Percentiles rank a stretch among this genome's conserved stretches.
Conservation (phyloP, 441 rosid species). For the Eruca vesicaria region DNA sequence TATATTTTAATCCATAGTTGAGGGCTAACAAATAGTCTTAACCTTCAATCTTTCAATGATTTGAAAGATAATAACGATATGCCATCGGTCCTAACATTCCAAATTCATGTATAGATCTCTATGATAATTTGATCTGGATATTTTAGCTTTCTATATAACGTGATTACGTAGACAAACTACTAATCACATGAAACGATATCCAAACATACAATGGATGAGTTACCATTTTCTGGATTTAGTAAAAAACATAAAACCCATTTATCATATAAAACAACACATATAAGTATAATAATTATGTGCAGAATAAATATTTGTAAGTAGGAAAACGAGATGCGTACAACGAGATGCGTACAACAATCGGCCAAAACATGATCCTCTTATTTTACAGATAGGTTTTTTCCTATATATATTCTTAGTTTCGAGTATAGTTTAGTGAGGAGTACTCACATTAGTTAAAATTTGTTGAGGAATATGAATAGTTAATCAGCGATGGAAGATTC, state of each 20-base stretch:
- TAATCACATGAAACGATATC: neutral
- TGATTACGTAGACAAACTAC: neutral
- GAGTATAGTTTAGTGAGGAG: neutral
- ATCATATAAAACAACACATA: neutral
- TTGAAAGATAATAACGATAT: conserved; percentile 14
- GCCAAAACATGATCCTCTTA: conserved; percentile 2
- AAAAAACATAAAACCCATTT: neutral
- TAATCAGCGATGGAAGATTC: conserved; percentile 16
- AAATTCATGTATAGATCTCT: neutral
- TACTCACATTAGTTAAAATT: neutral
- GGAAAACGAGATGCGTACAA: conserved; percentile 2
- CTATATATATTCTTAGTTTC: conserved; percentile 4
- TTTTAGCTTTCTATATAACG: neutral
- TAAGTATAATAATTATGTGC: neutral
- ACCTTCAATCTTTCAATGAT: conserved; percentile 22
- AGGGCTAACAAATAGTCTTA: conserved; percentile 3
- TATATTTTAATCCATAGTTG: neutral
- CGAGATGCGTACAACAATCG: neutral
- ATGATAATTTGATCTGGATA: neutral
- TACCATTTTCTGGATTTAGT: neutral
- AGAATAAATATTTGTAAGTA: neutral
- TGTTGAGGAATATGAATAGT: neutral
- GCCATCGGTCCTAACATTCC: conserved; percentile 24
- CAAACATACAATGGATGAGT: neutral
- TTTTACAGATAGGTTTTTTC: neutral